Evolutionary conservation across 305 asterid genomes (phyloP).

Genomic region (Vinca major): DNA sequence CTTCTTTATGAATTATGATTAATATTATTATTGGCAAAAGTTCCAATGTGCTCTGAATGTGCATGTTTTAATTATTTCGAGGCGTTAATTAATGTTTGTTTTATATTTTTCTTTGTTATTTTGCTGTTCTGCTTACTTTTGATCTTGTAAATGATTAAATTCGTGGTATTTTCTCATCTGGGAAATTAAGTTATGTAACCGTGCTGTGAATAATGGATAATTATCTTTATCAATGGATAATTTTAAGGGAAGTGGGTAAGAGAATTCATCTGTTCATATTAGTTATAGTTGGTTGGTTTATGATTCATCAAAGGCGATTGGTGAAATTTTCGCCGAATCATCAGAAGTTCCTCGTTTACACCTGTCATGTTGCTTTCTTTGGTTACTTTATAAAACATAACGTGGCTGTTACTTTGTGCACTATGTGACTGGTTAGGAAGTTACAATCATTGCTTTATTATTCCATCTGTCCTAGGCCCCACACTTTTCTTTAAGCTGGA

Average conservation of each 20-base stretch:
- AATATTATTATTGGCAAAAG: too few relatives aligned
- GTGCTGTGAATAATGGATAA: background rate
- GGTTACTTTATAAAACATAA: conserved; percentile 18
- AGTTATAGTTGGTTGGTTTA: conserved; percentile 16
- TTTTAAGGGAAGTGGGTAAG: conserved; percentile 4
- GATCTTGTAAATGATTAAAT: background rate
- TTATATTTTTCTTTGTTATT: background rate
- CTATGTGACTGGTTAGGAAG: conserved; percentile 16
- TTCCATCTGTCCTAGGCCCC: conserved; percentile 21
- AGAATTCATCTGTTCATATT: conserved; percentile 9
- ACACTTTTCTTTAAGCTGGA: conserved; percentile 34
- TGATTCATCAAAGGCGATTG: conserved; percentile 15
- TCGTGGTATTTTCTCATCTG: background rate
- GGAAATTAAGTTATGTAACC: background rate
- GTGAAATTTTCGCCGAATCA: conserved; percentile 22
- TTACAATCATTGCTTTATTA: conserved; percentile 27
- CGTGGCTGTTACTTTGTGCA: conserved; percentile 31
- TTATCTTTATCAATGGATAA: background rate
- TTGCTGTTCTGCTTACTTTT: background rate
- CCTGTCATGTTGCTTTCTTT: conserved; percentile 26
- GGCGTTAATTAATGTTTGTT: background rate
- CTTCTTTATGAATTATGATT: background rate
- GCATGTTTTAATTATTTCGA: background rate
- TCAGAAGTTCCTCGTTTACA: conserved; percentile 22
- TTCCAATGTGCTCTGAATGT: background rate